Evolutionary conservation across 2,329 filamentous ascomycete species (phyloP), one percentile per base, ranked within the genome.

Genomic region (Diaporthe sp.): DNA sequence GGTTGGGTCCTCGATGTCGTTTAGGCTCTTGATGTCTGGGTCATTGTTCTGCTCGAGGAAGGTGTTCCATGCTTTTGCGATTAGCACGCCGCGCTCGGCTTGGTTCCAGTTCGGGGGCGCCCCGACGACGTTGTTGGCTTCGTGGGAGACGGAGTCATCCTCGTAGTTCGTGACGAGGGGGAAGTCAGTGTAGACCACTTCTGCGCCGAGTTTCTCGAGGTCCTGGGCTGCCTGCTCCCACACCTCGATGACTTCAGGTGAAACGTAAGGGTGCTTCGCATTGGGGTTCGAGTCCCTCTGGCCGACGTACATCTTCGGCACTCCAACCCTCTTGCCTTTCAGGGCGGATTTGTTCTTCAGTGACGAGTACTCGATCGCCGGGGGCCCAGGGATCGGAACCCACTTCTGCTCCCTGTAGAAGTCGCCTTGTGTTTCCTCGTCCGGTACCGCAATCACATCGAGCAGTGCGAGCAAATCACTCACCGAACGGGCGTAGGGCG

Each of bases 341-440:
- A 90, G 77, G 0, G 85, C 81, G 4, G 76, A 75, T 5, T 74
- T 22, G 0, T 81, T 70, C 15, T 78, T 77, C 1, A 89, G 75
- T 1, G 73, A 70, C 3, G 79, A 79, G n/a, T 81, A 83, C 90
- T 77, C 1, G 1, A 90, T 77, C 1, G 81, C 53, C 50, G 50
- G 50, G n/a, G 50, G 50, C 50, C n/a, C 50, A 51, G 50, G 50
- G 12, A 51, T 51, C n/a, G 50, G 50, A 0, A 90, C 80, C 66
- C 84, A 84, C 0, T 79, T 80, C 72, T 92, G 89, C 22, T 86
- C 83, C 5, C 88, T 82, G 85, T 89, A 91, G 76, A 91, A 91
- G 75, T 91, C 89, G 1, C 87, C 85, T 5, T 76, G 70, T 0
- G 81, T 81, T 4, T 82, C 79, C 3, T 78, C 22, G 74, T 91